Conservation (phyloP, 2,329 filamentous ascomycete genomes). For the Seiridium cupressi region DNA sequence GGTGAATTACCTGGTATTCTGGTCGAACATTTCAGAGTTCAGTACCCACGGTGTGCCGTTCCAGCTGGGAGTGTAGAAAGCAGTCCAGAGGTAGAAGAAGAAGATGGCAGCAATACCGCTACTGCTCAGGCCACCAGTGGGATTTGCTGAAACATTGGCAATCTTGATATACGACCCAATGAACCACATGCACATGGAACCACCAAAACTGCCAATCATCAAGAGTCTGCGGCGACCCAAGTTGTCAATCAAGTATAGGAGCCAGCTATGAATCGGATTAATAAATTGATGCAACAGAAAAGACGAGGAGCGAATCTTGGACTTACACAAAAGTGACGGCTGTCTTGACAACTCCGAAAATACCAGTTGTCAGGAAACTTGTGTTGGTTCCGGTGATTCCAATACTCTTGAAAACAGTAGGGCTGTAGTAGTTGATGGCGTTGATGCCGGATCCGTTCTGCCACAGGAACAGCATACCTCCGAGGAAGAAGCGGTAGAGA, state of each 20-base stretch:
- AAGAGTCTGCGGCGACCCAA: slow-evolving; percentile 59
- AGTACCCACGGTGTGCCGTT: slow-evolving; percentile 76
- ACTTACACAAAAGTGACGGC: slow-evolving; percentile 50
- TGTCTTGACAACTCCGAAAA: slow-evolving; percentile 66
- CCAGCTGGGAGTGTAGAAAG: slow-evolving; percentile 70
- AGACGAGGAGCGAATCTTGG: not conserved
- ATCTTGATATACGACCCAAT: slow-evolving; percentile 60
- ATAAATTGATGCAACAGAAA: not conserved
- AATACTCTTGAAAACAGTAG: slow-evolving; percentile 63
- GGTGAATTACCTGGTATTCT: slow-evolving; percentile 51
- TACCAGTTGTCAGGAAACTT: slow-evolving; percentile 60
- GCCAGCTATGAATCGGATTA: slow-evolving; percentile 36
- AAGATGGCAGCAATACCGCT: slow-evolving; percentile 60
- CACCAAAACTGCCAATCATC: slow-evolving; percentile 55
- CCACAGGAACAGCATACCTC: slow-evolving; percentile 73
- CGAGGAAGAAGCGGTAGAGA: slow-evolving; percentile 71
- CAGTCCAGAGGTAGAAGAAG: slow-evolving; percentile 75
- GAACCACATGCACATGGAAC: slow-evolving; percentile 64
- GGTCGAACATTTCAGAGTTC: slow-evolving; percentile 74
- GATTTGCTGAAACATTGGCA: slow-evolving; percentile 31
- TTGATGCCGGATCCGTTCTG: slow-evolving; percentile 77
- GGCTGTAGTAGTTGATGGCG: slow-evolving; percentile 63
- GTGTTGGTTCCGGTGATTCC: slow-evolving; percentile 58
- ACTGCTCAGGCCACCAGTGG: slow-evolving; percentile 25
- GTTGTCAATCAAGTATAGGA: slow-evolving; percentile 60